These are phyloP conservation scores for Mortierella sp. DNA, from an alignment of 371 early-diverging fungal species.

Conservation along the genomic window DNA sequence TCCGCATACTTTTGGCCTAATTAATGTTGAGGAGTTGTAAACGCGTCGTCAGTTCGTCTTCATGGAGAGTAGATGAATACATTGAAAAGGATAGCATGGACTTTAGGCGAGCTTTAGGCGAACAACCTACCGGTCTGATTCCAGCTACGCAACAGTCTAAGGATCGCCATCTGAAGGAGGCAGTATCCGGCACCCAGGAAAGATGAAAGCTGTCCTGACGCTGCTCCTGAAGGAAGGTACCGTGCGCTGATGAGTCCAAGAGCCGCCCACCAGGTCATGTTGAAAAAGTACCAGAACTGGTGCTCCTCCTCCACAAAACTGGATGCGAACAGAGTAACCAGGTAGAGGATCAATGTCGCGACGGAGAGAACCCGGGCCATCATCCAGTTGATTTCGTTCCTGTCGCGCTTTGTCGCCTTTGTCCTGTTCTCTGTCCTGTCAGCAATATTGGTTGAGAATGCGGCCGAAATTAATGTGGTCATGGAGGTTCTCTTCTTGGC, in stretches of 20 bases:
- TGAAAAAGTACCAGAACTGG: constrained; percentile 80
- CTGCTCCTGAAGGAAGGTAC: constrained; percentile 9
- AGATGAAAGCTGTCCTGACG: background rate
- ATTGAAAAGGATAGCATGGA: background rate
- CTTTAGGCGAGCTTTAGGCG: background rate
- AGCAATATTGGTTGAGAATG: constrained; percentile 7
- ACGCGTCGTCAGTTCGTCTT: background rate
- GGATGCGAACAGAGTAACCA: constrained; percentile 74
- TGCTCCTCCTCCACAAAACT: constrained; percentile 88
- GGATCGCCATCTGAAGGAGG: constrained; percentile 52
- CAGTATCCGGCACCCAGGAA: constrained; percentile 24
- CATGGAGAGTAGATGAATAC: background rate
- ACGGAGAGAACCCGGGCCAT: constrained; percentile 46
- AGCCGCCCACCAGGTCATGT: constrained; percentile 68
- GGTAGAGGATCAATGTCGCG: constrained; percentile 60
- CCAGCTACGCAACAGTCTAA: constrained; percentile 59
- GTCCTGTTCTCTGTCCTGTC: background rate
- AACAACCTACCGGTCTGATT: constrained; percentile 58
- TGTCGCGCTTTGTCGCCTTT: constrained; percentile 9
- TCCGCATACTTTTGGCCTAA: constrained; percentile 67
- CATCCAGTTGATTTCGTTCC: constrained; percentile 49
- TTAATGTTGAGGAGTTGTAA: background rate
- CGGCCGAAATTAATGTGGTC: constrained; percentile 2
- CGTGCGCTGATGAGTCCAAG: constrained; percentile 60
- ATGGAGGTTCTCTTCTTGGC: background rate